Conservation (phyloP, 371 early-diverging fungal genomes). For the Mortierella sp. region DNA sequence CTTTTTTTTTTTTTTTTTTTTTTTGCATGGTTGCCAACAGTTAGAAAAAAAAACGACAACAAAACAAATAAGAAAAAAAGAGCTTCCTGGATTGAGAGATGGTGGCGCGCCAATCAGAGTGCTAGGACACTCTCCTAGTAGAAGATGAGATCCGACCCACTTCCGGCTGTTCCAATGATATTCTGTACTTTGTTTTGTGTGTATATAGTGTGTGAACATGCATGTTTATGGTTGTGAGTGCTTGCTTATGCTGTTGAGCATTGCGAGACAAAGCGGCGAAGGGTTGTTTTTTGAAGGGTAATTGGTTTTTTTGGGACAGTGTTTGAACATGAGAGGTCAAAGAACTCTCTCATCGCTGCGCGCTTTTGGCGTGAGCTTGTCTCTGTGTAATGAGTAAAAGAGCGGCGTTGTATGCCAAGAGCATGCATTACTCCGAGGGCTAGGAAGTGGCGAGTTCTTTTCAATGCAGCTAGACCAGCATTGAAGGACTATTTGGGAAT, state of each 20-base stretch:
- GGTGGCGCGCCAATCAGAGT: constrained; percentile 1
- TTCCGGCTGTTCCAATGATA: neutral
- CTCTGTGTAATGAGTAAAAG: neutral
- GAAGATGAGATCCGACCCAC: constrained; percentile 9
- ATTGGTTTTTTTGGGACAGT: neutral
- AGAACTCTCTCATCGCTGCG: neutral
- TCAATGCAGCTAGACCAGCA: too few relatives aligned
- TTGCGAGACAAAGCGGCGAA: neutral
- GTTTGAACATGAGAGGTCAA: neutral
- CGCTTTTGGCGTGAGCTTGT: neutral
- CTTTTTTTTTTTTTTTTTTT: neutral
- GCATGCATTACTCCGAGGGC: too few relatives aligned
- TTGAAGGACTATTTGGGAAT: too few relatives aligned
- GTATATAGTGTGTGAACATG: neutral
- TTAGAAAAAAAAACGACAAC: neutral
- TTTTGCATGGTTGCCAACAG: neutral
- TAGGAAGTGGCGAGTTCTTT: too few relatives aligned
- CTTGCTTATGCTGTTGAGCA: neutral
- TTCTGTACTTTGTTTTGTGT: neutral
- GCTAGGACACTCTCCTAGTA: neutral
- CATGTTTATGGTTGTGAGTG: neutral
- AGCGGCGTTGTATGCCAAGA: neutral
- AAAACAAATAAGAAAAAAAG: neutral
- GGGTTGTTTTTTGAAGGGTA: neutral
- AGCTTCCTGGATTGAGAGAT: neutral